Percentiles rank a stretch among this genome's conserved stretches.
Conservation (phyloP, 83 land plant species). For the Picea engelmannii region DNA sequence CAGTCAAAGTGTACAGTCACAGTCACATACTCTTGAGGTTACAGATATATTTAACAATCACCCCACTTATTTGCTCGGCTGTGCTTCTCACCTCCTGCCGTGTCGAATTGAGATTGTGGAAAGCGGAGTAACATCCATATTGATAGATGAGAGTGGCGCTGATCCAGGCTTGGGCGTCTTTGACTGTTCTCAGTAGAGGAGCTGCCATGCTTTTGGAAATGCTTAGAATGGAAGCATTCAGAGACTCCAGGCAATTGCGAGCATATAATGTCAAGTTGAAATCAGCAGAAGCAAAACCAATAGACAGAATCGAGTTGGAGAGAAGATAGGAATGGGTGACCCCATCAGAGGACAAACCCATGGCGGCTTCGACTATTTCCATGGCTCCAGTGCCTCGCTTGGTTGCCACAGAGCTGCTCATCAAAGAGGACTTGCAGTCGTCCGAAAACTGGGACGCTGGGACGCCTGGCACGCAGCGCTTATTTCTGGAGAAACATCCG, state of each 20-base stretch:
- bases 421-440: constrained; percentile 10
- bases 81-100: not conserved
- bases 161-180: constrained; percentile 18
- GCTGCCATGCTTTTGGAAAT: not conserved
- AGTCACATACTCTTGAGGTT: no score
- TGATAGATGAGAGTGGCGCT: constrained; percentile 24
- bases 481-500: not conserved
- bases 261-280: constrained; percentile 12
- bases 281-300: not conserved
- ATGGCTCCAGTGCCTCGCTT: not conserved
- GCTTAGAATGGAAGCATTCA: not conserved
- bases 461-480: constrained; percentile 19
- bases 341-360: not conserved
- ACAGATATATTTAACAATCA: no score
- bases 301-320: not conserved
- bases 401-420: not conserved
- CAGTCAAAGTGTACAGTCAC: no score
- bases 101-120: not conserved
- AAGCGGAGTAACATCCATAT: no score
- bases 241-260: not conserved
- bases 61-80: not conserved
- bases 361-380: not conserved
- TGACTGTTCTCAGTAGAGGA: not conserved
- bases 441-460: not conserved
- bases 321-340: not conserved